These are phyloP conservation scores for Setomelanomma holmii DNA, from an alignment of 2,329 filamentous ascomycete genomes.

Conservation along the genomic window DNA sequence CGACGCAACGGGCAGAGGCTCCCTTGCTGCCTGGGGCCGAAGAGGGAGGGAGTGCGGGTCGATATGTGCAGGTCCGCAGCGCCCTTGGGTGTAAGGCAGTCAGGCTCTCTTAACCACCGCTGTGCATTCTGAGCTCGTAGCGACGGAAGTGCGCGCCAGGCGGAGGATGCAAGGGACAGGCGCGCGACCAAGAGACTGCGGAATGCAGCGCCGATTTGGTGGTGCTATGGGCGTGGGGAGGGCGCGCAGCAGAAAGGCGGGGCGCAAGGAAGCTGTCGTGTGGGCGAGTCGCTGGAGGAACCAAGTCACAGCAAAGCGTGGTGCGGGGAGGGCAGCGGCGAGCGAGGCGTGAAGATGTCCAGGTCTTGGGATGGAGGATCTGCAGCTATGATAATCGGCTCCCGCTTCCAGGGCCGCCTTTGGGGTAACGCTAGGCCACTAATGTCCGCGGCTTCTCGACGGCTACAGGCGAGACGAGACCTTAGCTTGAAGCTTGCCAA, in stretches of 20 bases:
- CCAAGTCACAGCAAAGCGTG: background rate
- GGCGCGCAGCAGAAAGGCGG: conserved; percentile 2
- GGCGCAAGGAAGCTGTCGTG: background rate
- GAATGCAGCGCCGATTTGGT: conserved; percentile 24
- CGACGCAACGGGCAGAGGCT: conserved; percentile 21
- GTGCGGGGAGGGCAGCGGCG: background rate
- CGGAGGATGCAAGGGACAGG: conserved; percentile 48
- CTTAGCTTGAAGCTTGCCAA: too few relatives aligned
- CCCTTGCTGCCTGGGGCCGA: conserved; percentile 2
- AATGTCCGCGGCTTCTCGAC: background rate
- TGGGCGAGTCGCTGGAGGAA: background rate
- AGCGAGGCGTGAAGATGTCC: background rate
- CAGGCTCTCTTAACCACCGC: conserved; percentile 39
- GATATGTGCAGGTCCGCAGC: conserved; percentile 44
- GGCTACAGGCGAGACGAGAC: too few relatives aligned
- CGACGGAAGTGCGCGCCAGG: conserved; percentile 46
- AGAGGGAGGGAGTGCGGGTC: conserved; percentile 30
- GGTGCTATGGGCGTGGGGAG: conserved; percentile 2
- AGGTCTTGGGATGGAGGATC: background rate
- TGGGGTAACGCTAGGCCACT: background rate
- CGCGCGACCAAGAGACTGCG: conserved; percentile 28
- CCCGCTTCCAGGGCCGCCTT: too few relatives aligned
- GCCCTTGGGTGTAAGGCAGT: too few relatives aligned
- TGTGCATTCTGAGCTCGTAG: conserved; percentile 50
- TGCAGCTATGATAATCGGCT: too few relatives aligned